Evolutionary conservation across 768 basidiomycete species (phyloP), one percentile per base, ranked within the genome.

Genomic region (Vararia minispora): DNA sequence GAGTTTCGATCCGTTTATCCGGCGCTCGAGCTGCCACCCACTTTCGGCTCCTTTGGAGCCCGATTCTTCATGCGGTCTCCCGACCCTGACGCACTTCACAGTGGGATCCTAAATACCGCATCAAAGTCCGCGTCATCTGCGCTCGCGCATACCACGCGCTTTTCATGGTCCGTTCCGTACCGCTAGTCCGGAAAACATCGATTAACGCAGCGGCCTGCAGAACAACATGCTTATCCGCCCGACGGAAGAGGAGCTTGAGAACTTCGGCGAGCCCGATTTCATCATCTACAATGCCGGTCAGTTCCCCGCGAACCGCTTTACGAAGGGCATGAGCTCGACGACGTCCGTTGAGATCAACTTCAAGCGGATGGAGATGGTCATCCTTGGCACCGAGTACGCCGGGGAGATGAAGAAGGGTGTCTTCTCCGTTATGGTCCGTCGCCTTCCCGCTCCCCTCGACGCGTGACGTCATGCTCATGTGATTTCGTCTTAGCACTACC

Each of bases 371-470:
- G 95, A 99, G 63, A 99, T 99, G 95, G 94, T 99, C 54, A 98
- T 99, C 55, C 87, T 99, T 51, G 94, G 87, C 39, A 94, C 90
- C 20, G 91, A 97, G 58, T 97, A 97, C 55, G 91, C 91, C 22
- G 91, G 91, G 35, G 91, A 99, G 69, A 99, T 99, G 95, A 99
- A 99, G 70, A 99, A 99, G 77, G 95, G 95, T 56, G 88, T 99
- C 59, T 99, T 99, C 70, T 89, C 85, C 30, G 91, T 99, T 51
- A 99, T 99, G 94, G 79, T 79, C 27, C 25, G 28, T 28, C 29
- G 26, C 2, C 29, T 40, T 33, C 33, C 24, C 20, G 14, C 17
- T 34, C 21, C 16, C 35, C 34, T 28, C 34, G 28, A 16, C 23
- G 23, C 29, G 23, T 33, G 26, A 33, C 36, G 40, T 39, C 28